These are phyloP conservation scores for Podaxis sp. DNA, from an alignment of 768 basidiomycete genomes.

Conservation along the genomic window DNA sequence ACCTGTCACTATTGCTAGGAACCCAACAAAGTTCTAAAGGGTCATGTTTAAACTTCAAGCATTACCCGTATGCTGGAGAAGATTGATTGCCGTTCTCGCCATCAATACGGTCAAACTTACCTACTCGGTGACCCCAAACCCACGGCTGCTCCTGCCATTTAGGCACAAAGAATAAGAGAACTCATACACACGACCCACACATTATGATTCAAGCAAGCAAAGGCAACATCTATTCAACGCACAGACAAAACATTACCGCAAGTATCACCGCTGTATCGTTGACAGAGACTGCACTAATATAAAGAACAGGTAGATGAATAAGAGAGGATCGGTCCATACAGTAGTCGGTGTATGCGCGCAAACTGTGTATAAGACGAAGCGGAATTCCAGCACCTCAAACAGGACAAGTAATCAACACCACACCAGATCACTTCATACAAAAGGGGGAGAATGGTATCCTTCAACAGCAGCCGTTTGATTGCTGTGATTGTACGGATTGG, in stretches of 20 bases:
- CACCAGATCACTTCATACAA: not conserved
- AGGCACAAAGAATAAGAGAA: not conserved
- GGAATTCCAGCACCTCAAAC: constrained; percentile 15
- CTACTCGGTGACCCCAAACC: too few species aligned
- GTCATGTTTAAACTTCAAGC: not conserved
- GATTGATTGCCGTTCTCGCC: not conserved
- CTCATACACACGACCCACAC: not conserved
- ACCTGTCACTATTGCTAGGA: not conserved
- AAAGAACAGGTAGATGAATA: constrained; percentile 17
- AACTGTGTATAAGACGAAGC: constrained; percentile 7
- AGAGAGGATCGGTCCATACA: constrained; percentile 16
- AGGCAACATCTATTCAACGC: constrained; percentile 16
- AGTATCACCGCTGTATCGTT: constrained; percentile 3
- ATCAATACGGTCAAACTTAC: too few species aligned
- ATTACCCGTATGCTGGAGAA: not conserved
- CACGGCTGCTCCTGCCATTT: too few species aligned
- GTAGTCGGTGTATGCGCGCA: constrained; percentile 16
- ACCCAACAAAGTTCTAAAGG: not conserved
- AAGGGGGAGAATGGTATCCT: constrained; percentile 7
- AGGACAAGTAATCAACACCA: constrained; percentile 7
- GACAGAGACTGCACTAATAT: constrained; percentile 14
- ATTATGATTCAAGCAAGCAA: constrained; percentile 1
- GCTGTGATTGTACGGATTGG: constrained; percentile 78
- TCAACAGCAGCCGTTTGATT: constrained; percentile 77
- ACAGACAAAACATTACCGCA: constrained; percentile 12